phyloP scores from a whole-genome alignment of 2,329 filamentous ascomycete genomes.

The Clarireedia hainanense region DNA sequence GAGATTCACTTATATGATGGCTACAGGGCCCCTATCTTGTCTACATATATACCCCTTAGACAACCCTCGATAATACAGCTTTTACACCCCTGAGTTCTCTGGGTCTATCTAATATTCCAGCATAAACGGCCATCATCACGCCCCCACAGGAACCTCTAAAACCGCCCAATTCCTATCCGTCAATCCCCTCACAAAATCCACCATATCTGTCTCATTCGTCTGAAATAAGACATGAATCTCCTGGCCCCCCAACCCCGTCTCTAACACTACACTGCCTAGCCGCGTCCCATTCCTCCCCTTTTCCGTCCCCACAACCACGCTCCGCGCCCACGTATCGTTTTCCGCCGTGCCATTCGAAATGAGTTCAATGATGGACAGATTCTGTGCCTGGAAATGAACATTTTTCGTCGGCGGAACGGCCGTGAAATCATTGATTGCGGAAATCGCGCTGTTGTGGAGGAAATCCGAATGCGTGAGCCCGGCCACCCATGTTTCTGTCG shows the following conservation, averaged over 20 bases:
- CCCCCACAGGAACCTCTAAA: not conserved
- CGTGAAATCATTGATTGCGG: constrained; percentile 1
- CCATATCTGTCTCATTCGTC: too few species aligned
- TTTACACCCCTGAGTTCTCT: too few species aligned
- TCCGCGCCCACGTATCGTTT: not conserved
- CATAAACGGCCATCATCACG: not conserved
- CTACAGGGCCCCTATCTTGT: too few species aligned
- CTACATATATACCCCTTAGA: too few species aligned
- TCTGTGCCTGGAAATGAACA: not conserved
- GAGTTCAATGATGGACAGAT: not conserved
- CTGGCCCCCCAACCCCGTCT: not conserved
- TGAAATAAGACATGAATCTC: not conserved
- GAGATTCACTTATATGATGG: too few species aligned
- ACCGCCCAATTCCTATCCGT: not conserved
- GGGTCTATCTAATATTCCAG: too few species aligned
- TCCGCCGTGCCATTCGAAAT: not conserved
- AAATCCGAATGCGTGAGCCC: not conserved
- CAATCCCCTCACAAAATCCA: not conserved
- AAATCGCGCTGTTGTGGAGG: not conserved
- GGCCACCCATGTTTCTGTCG: not conserved
- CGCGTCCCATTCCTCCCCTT: not conserved
- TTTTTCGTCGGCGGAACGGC: not conserved
- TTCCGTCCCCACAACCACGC: not conserved
- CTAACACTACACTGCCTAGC: not conserved
- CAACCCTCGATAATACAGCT: too few species aligned